Percentiles rank a stretch among this genome's conserved stretches.
Evolutionary conservation across 305 asterid genomes (phyloP).

Genomic region (Rubia tinctorum): DNA sequence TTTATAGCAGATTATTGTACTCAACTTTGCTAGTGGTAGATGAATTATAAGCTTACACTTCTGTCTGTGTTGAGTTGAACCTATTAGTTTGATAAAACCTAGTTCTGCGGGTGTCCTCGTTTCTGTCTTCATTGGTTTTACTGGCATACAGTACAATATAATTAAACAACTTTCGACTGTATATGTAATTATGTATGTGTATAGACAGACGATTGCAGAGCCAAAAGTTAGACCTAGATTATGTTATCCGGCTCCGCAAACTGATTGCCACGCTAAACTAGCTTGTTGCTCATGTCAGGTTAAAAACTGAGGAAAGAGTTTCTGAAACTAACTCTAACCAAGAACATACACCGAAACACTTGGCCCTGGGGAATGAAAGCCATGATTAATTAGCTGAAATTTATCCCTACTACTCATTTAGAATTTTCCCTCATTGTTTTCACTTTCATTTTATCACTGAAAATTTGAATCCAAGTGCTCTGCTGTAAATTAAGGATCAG

Average conservation of each 20-base stretch:
- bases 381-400: no score
- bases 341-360: no score
- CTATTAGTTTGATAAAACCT: not conserved
- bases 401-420: no score
- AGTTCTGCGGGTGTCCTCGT: not conserved
- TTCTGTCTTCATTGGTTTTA: not conserved
- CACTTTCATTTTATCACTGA: not conserved
- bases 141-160: not conserved
- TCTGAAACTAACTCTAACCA: no score
- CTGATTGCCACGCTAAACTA: no score
- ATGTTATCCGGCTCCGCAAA: not conserved
- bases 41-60: not conserved
- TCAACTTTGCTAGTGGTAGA: no score
- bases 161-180: not conserved
- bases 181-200: not conserved
- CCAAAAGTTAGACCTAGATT: no score
- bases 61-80: not conserved
- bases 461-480: not conserved
- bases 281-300: not conserved
- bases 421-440: no score
- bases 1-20: not conserved
- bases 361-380: no score
- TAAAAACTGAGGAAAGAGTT: no score
- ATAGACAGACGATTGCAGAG: no score
- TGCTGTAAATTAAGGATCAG: not conserved